Base-by-base conservation (phyloP, 257 asterid genomes). In the Nicotiana noctiflora region DNA sequence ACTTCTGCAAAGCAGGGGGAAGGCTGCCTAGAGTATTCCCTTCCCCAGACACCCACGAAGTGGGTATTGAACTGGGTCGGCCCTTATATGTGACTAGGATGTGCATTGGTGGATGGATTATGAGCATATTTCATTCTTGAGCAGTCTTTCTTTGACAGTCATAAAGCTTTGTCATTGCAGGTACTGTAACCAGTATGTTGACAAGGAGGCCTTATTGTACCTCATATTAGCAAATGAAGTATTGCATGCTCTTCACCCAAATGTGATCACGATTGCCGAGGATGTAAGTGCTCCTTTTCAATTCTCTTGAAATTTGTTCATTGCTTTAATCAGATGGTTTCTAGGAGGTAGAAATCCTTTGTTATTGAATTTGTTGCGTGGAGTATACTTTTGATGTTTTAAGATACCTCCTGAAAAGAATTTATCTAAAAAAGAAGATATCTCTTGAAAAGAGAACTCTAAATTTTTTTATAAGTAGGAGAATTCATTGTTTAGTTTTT, bases 101-200 rank as follows among this genome's bases (percentile, higher is more conserved):
- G 56, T 68, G 51, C 32, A 19, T 44, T 70, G 12, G 77, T n/a
- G 21, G 17, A 40, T 40, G 21, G 25, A 70, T 70, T 19, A 40
- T 70, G 60, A 72, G 37, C n/a, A 70, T 68, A 31, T 40, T 10
- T 68, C 76, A 44, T 46, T 46, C 78, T 72, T 46, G 60, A n/a
- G 32, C 49, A 57, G 60, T 72, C 8, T 72, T 72, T 72, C 31
- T 72, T 44, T 3, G 4, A 23, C 78, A 46, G 13, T 72, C 78
- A 44, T 44, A 6, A 72, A 72, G 59, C 12, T 72, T 72, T 72
- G 8, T 13, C 25, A 31, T 83, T 87, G 84, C 97, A 95, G 99
- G 93, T 93, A 86, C 86, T 95, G 98, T 85, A 95, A 93, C 86
- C 98, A 95, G 89, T 93, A 93, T 86, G 98, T 95, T 23, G 99